Conservation (phyloP, 495 filamentous ascomycete genomes). For the Aspergillus ostianus region DNA sequence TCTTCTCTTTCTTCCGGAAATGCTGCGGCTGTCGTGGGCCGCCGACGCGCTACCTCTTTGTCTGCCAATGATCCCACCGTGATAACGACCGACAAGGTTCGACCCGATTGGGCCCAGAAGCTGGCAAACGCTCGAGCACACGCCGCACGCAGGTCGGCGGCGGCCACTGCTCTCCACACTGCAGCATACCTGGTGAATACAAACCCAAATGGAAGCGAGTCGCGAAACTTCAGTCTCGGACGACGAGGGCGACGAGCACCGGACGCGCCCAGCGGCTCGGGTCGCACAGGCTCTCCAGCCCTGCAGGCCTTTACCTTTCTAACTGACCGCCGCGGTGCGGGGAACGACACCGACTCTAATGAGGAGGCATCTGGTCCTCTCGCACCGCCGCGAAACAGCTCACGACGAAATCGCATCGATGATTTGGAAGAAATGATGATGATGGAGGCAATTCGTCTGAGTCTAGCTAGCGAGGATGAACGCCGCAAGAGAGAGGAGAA, state of each 20-base stretch:
- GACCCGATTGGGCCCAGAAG: conserved; percentile 93
- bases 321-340: conserved; percentile 42
- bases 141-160: conserved; percentile 80
- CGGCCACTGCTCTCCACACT: conserved; percentile 91
- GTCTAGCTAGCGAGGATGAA: conserved; percentile 87
- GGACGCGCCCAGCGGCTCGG: conserved; percentile 28
- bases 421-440: conserved; percentile 98
- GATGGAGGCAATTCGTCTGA: conserved; percentile 89
- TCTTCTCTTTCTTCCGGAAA: conserved; percentile 47
- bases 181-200: conserved; percentile 89
- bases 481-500: conserved; percentile 78
- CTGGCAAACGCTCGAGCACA: conserved; percentile 81
- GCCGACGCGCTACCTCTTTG: conserved; percentile 75
- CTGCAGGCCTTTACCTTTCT: conserved; percentile 51
- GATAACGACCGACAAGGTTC: conserved; percentile 85
- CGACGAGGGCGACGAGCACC: conserved; percentile 42
- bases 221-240: conserved; percentile 46
- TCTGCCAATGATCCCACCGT: conserved; percentile 78
- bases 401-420: conserved; percentile 67
- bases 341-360: conserved; percentile 35
- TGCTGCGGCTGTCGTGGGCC: conserved; percentile 33
- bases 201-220: conserved; percentile 46
- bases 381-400: conserved; percentile 52
- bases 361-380: conserved; percentile 46
- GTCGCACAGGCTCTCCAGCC: conserved; percentile 45